These are phyloP conservation scores for Arthrinium phaeospermum DNA, from an alignment of 2,329 filamentous ascomycete species.

Conservation along the genomic window DNA sequence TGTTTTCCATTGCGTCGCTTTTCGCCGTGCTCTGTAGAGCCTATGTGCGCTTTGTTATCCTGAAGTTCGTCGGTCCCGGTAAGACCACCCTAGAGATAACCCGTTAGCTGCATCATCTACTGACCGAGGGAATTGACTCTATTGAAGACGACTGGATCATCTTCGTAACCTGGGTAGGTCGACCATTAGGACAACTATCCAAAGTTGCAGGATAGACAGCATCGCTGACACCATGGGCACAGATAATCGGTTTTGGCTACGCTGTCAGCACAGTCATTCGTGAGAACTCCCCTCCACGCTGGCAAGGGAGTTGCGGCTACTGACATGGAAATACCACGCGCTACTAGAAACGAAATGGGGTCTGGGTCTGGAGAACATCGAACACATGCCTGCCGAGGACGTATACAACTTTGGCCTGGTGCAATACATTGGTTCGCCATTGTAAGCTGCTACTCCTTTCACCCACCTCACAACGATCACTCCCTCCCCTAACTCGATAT, in stretches of 20 bases:
- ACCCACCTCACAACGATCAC: not conserved
- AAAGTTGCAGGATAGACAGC: not conserved
- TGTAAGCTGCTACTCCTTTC: constrained; percentile 37
- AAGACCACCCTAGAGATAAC: constrained; percentile 22
- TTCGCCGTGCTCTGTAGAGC: constrained; percentile 39
- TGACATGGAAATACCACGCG: not conserved
- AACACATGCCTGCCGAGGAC: constrained; percentile 45
- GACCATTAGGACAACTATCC: not conserved
- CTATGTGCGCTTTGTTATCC: constrained; percentile 41
- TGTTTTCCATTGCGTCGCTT: constrained; percentile 39
- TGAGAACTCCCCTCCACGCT: constrained; percentile 29
- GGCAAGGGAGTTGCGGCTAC: not conserved
- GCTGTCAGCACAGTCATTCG: constrained; percentile 42
- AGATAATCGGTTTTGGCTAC: constrained; percentile 38
- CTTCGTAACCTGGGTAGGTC: constrained; percentile 36
- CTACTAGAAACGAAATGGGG: constrained; percentile 48
- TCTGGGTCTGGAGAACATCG: constrained; percentile 41
- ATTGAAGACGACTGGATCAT: constrained; percentile 39
- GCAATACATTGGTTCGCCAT: constrained; percentile 49
- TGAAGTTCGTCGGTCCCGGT: constrained; percentile 43
- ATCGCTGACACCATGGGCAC: not conserved
- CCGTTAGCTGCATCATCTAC: not conserved
- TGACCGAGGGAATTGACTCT: not conserved
- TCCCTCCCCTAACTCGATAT: constrained; percentile 23
- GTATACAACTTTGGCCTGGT: constrained; percentile 45